Evolutionary conservation across 2,329 filamentous ascomycete genomes (phyloP), one percentile per base, ranked within the genome.

Genomic region (Fusarium tuaranense): DNA sequence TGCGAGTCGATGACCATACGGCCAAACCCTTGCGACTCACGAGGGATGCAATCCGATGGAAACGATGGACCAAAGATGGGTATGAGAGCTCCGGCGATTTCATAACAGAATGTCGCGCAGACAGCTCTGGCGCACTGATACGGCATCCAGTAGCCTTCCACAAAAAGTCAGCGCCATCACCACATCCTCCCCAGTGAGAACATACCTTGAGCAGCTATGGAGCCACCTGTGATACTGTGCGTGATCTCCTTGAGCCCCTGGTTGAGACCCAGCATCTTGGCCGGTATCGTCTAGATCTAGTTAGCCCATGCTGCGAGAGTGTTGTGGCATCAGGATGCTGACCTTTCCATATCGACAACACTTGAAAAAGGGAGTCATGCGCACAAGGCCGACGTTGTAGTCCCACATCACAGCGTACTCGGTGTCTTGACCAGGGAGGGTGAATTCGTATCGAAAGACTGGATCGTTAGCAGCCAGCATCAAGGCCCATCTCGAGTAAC

Each of bases 311-410:
- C 18, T 22, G 4, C 30, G 39, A 62, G 12, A 10, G 41, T 53
- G 25, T 10, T 39, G 58, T 65, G 12, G 62, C 20, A 63, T 38
- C 27, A 60, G 27, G 38, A 41, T 78, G 64, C 71, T 80, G 81
- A 95, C 96, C 91, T 99, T 99, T 74, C 92, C 89, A 80, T 96
- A 96, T 73, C 93, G 92, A 81, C 92, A 92, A 75, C 94, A 95
- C 82, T 98, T 98, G 88, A 98, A 98, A 81, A 98, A 94, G 32
- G 95, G 93, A 3, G 95, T 98, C 83, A 97, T 97, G 71, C 96
- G 92, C 72, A 98, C 95, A 34, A 98, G 91, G 10, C 97, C 97
- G 71, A 96, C 91, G 78, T 97, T 96, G 85, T 98, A 98, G 83
- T 99, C 97, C 97, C 97, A 99, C 90, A 98, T 95, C 70, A 98